Evolutionary conservation across 2,329 filamentous ascomycete species (phyloP), one percentile per base, ranked within the genome.

Genomic region (Ophiognomonia clavigignenti-juglandacearum): DNA sequence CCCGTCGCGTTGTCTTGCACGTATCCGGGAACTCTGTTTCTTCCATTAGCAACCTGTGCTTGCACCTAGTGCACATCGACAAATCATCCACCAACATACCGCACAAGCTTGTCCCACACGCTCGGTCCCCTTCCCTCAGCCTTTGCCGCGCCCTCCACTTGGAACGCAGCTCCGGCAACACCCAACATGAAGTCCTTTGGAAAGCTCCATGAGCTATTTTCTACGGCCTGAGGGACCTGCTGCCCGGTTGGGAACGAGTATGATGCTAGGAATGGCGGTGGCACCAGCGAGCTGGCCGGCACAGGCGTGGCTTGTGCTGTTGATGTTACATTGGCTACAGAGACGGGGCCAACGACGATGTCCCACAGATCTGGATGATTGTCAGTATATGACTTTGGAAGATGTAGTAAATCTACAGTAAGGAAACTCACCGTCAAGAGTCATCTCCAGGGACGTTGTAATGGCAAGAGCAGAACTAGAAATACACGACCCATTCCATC

Each of bases 221-320:
- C 16, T n/a, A 29, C 34, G 22, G 24, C 18, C 19, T 45, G 37
- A 2, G 47, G 32, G 6, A 39, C 16, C 20, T 50, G 1, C 54
- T 19, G 47, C 34, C 35, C 45, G 22, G 27, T 45, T 14, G 38
- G 39, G 4, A 39, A 46, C n/a, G 8, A 71, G 20, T 70, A 66
- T 43, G 70, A 72, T 49, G 65, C 69, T 4, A 65, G 64, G 32
- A 46, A 42, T 7, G 39, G 47, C 16, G 43, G 39, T 10, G 43
- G 43, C 4, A 50, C 11, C 13, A 50, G 32, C 7, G 43, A 46
- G 38, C 43, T 50, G 27, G 47, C 24, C 4, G 47, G 43, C 4
- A 46, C 24, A 11, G 38, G 32, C 4, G 43, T 39, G n/a, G 43
- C 47, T 16, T 9, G 29, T 11, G 45, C 41, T 9, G 41, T 49